Evolutionary conservation across 371 early-diverging fungal species (phyloP).

Genomic region (Encephalitozoon hellem): DNA sequence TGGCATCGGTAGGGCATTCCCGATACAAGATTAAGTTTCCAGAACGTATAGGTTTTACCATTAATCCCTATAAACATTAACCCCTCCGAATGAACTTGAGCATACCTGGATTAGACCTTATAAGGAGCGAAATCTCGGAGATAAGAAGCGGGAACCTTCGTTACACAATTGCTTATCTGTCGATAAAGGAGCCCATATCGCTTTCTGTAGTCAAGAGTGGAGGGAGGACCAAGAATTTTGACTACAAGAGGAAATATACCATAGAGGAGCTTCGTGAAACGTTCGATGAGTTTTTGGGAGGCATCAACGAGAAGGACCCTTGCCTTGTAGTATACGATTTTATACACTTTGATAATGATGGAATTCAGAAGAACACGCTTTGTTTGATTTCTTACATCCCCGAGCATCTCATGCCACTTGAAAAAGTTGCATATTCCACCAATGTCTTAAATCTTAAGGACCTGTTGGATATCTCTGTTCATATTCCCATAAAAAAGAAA

Average conservation of each 20-base stretch:
- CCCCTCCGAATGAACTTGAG: not conserved
- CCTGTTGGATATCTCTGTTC: constrained; percentile 10
- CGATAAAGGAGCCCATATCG: constrained; percentile 1
- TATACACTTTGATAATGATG: constrained; percentile 41
- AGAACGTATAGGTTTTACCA: not conserved
- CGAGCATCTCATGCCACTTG: constrained; percentile 38
- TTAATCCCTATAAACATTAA: not conserved
- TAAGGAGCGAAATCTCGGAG: constrained; percentile 5
- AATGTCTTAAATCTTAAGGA: constrained; percentile 19
- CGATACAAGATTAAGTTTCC: not conserved
- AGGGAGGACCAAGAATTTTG: not conserved
- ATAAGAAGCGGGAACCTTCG: not conserved
- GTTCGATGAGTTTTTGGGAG: constrained; percentile 40
- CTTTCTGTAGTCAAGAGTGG: constrained; percentile 7
- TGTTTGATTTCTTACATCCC: constrained; percentile 54
- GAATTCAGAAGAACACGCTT: constrained; percentile 40
- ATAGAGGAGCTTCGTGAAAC: constrained; percentile 37
- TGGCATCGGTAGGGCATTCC: not conserved
- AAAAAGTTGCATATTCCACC: constrained; percentile 50
- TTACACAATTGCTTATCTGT: constrained; percentile 8
- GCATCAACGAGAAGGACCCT: constrained; percentile 33
- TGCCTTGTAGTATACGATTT: constrained; percentile 58
- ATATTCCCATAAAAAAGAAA: constrained; percentile 15
- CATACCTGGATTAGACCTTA: constrained; percentile 17
- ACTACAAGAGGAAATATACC: constrained; percentile 14